Evolutionary conservation across 2,329 filamentous ascomycete genomes (phyloP).

Genomic region (Daldinia eschscholtzii): DNA sequence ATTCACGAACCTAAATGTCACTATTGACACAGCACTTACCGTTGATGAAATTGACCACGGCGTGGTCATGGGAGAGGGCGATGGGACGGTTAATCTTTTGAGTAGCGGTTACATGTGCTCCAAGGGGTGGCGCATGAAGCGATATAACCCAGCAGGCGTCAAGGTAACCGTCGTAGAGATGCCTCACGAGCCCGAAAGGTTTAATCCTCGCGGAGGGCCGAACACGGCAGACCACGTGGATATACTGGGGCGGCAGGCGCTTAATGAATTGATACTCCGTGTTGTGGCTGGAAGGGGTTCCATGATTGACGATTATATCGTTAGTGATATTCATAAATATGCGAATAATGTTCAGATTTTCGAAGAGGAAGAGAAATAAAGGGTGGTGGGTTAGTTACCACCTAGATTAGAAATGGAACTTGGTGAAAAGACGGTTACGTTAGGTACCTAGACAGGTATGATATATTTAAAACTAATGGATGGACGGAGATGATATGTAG

Average conservation of each 20-base stretch:
- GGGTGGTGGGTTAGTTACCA: background rate
- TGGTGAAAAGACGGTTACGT: background rate
- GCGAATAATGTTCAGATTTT: conserved; percentile 85
- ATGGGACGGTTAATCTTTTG: conserved; percentile 94
- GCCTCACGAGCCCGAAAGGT: conserved; percentile 94
- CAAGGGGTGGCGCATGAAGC: conserved; percentile 91
- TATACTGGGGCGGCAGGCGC: conserved; percentile 86
- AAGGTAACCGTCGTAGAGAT: conserved; percentile 92
- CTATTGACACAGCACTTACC: conserved; percentile 75
- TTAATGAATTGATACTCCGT: conserved; percentile 90
- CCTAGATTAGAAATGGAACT: background rate
- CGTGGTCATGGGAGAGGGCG: conserved; percentile 94
- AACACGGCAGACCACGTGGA: conserved; percentile 93
- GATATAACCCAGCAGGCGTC: conserved; percentile 89
- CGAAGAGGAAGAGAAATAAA: conserved; percentile 65
- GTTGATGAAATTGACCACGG: conserved; percentile 80
- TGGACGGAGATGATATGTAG: conserved; percentile 6
- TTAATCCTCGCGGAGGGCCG: conserved; percentile 81
- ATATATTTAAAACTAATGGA: conserved; percentile 16
- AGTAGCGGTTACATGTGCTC: conserved; percentile 97
- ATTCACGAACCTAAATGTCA: conserved; percentile 77
- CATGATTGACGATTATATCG: conserved; percentile 79
- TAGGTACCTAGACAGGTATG: background rate
- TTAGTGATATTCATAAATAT: conserved; percentile 86
- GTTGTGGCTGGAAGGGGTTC: conserved; percentile 89